Evolutionary conservation across 163 green algal species (phyloP), one percentile per base, ranked within the genome.

Genomic region (Chlamydomonas reinhardtii): DNA sequence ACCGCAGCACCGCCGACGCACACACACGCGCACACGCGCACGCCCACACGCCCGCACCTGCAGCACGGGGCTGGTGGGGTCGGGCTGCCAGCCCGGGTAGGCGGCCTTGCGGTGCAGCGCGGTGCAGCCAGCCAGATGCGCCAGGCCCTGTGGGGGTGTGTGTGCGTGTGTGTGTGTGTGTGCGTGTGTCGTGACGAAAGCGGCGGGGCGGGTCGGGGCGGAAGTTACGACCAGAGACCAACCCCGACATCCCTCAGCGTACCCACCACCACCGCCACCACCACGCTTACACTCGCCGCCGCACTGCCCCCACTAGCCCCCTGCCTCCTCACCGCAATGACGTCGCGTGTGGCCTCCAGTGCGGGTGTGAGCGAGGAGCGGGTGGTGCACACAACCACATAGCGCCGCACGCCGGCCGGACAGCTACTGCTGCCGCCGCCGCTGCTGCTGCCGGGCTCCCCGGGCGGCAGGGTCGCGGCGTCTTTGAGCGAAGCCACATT

Each of bases 51-150:
- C n/a, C 22, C 74, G 4, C 24, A 95, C 85, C 89, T 92, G 72
- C 14, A 97, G 84, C 17, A 97, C 84, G 17, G 66, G 12, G 12
- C 91, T 94, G 66, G 84, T 19, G 0, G 91, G 91, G 75, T 96
- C 91, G 54, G 95, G 94, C 31, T 81, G 82, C 95, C 95, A 98
- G 6, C 95, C 95, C 34, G 95, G 94, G 78, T 98, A 98, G 0
- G 93, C 91, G 25, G 89, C 73, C 16, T 93, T 85, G 66, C 92
- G 89, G 52, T 74, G 52, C 20, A 91, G 68, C n/a, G 64, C 62
- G n/a, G 64, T 34, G 29, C 79, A 85, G 22, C 79, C 79, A 9
- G 66, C 79, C 54, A 85, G 68, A 0, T 22, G 14, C 14, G 79
- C 79, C 79, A 85, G 79, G 52, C 79, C 79, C 79, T 85, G 52